Conservation (phyloP, 441 rosid species). For the Erodium trifolium region DNA sequence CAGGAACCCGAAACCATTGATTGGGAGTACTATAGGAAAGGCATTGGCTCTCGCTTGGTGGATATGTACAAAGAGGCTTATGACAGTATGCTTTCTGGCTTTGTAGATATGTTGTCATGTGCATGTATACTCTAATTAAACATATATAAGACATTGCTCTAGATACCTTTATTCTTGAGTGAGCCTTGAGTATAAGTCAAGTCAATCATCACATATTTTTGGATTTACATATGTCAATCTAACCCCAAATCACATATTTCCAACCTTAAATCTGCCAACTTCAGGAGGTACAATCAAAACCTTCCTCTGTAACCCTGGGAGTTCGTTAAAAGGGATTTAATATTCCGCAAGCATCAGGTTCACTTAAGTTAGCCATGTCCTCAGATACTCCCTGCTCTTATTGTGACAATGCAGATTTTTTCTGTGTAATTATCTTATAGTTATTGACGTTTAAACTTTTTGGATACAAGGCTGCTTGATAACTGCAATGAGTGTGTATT, state of each 20-base stretch:
- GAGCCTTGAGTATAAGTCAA: too few species aligned
- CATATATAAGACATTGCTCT: too few species aligned
- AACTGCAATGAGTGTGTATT: too few species aligned
- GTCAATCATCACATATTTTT: too few species aligned
- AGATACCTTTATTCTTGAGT: neutral
- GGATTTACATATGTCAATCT: neutral
- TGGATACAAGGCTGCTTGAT: too few species aligned
- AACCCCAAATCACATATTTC: neutral
- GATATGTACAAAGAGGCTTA: slow-evolving; percentile 87
- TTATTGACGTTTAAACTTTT: too few species aligned
- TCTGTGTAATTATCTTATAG: too few species aligned
- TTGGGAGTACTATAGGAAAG: slow-evolving; percentile 82
- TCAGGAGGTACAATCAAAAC: neutral
- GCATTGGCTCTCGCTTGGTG: slow-evolving; percentile 74
- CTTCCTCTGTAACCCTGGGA: neutral
- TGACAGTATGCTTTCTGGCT: slow-evolving; percentile 48
- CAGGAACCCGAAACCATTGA: slow-evolving; percentile 91
- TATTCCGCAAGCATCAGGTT: too few species aligned
- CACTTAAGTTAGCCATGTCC: too few species aligned
- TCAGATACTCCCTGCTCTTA: too few species aligned
- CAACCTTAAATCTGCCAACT: neutral
- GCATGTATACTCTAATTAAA: too few species aligned
- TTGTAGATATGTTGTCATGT: neutral
- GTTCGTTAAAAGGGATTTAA: neutral
- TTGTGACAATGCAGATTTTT: too few species aligned